These are phyloP conservation scores for Cucurbitaria berberidis DNA, from an alignment of 2,329 filamentous ascomycete genomes.

Conservation along the genomic window DNA sequence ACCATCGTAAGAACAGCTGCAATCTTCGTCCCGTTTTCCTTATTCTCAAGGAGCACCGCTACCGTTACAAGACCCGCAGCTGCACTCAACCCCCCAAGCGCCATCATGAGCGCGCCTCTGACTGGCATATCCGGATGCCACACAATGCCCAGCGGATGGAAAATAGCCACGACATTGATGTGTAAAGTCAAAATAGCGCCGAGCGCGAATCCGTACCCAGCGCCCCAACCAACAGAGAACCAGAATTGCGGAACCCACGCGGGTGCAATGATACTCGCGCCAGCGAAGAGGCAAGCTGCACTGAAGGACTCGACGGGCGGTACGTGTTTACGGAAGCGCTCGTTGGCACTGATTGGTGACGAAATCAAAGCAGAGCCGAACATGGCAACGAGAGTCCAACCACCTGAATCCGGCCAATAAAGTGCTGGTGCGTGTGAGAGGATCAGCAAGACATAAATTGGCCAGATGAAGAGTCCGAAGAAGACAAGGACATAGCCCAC, in stretches of 20 bases:
- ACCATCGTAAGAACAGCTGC: slow-evolving; percentile 7
- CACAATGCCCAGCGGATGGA: neutral
- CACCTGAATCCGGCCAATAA: neutral
- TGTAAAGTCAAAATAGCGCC: slow-evolving; percentile 10
- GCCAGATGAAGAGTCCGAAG: slow-evolving; percentile 16
- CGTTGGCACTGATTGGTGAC: neutral
- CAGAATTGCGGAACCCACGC: neutral
- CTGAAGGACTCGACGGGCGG: slow-evolving; percentile 8
- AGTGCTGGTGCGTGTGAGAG: slow-evolving; percentile 1
- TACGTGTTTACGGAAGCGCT: neutral
- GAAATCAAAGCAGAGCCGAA: slow-evolving; percentile 7
- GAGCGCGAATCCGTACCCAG: slow-evolving; percentile 11
- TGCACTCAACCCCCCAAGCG: slow-evolving; percentile 6
- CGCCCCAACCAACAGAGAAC: neutral
- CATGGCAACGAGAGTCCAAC: slow-evolving; percentile 2
- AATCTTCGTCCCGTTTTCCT: slow-evolving; percentile 2
- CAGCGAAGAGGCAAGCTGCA: slow-evolving; percentile 1
- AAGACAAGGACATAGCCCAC: slow-evolving; percentile 10
- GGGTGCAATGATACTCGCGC: neutral
- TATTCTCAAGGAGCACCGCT: slow-evolving; percentile 11
- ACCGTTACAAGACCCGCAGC: slow-evolving; percentile 11
- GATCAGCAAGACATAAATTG: slow-evolving; percentile 15
- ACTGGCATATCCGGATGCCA: slow-evolving; percentile 7
- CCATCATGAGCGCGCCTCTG: slow-evolving; percentile 6
- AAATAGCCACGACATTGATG: neutral